Conservation (phyloP, 495 filamentous ascomycete genomes). For the Hypoxylon trugodes region DNA sequence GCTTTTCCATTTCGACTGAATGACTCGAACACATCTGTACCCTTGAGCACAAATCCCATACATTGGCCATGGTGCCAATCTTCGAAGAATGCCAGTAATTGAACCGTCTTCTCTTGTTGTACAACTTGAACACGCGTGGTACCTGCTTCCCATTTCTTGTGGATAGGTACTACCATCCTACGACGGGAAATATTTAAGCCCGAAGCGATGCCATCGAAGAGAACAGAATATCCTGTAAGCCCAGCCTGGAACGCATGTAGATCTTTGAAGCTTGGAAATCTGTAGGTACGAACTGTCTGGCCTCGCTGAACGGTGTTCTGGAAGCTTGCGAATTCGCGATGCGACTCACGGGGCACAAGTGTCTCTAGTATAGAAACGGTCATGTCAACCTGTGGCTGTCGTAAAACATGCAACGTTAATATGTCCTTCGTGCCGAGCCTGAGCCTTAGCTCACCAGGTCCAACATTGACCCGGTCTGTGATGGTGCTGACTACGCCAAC, state of each 20-base stretch:
- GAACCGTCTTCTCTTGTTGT: constrained; percentile 71
- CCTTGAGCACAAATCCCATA: constrained; percentile 86
- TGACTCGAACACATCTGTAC: constrained; percentile 79
- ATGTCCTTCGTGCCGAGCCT: constrained; percentile 65
- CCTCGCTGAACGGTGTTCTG: constrained; percentile 52
- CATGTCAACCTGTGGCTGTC: constrained; percentile 71
- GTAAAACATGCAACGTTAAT: constrained; percentile 68
- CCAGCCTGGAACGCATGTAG: constrained; percentile 80
- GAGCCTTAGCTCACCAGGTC: constrained; percentile 75
- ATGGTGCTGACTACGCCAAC: constrained; percentile 56
- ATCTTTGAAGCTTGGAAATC: constrained; percentile 63
- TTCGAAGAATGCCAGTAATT: constrained; percentile 83
- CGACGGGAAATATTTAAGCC: constrained; percentile 84
- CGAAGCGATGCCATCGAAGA: constrained; percentile 76
- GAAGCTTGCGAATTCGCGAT: constrained; percentile 62
- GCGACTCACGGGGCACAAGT: constrained; percentile 63
- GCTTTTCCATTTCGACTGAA: constrained; percentile 72
- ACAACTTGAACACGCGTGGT: constrained; percentile 81
- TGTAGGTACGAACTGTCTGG: constrained; percentile 62
- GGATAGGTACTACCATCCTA: constrained; percentile 85
- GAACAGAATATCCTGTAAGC: constrained; percentile 77
- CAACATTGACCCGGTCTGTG: constrained; percentile 78
- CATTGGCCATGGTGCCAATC: constrained; percentile 83
- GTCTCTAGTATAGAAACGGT: constrained; percentile 74
- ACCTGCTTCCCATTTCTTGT: constrained; percentile 88